These are phyloP conservation scores for Coprinellus aureogranulatus DNA, from an alignment of 768 basidiomycete genomes.

Conservation along the genomic window DNA sequence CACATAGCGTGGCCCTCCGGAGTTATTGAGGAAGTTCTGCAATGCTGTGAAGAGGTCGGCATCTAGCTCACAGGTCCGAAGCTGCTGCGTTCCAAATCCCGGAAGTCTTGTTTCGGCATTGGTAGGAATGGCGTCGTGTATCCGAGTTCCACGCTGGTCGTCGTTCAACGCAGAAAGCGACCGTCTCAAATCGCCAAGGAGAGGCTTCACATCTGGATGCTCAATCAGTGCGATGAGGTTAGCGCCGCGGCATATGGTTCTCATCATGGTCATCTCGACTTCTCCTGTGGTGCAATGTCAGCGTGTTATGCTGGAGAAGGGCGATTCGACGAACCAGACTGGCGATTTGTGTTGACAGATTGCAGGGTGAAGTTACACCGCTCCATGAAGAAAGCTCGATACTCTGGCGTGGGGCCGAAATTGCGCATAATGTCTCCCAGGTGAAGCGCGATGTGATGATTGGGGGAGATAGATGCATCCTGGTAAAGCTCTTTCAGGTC, in stretches of 20 bases:
- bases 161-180: no score
- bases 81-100: no score
- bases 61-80: no score
- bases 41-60: no score
- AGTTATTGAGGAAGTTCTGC: no score
- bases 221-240: neutral
- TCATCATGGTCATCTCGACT: neutral
- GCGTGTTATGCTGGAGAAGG: neutral
- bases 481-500: constrained; percentile 19
- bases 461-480: constrained; percentile 22
- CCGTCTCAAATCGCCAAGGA: neutral
- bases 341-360: neutral
- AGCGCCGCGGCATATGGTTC: neutral
- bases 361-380: constrained; percentile 2
- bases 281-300: neutral
- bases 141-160: neutral
- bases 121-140: neutral
- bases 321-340: neutral
- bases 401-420: constrained; percentile 27
- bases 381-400: neutral
- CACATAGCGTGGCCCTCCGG: no score
- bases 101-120: no score
- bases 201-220: neutral
- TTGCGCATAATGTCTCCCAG: constrained; percentile 20
- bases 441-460: constrained; percentile 32